A percentile compares a stretch with the other conserved stretches of the same genome.
Conservation (phyloP, 1,284 basidiomycete species). For the Ustilago trichophora region DNA sequence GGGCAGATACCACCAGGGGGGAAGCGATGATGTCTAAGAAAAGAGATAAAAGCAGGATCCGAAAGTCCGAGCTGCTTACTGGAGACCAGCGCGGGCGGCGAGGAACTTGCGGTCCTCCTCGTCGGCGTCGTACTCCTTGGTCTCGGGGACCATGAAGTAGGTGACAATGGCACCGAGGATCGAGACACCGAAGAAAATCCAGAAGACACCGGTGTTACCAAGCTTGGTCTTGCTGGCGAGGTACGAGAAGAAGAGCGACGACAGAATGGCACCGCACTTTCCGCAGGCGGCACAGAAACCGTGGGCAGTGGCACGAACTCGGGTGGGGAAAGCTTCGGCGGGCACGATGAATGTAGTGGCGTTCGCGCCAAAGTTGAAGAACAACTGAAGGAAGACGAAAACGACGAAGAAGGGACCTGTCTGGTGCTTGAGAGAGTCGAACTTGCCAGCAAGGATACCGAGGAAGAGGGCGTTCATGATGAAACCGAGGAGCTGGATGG, state of each 20-base stretch:
- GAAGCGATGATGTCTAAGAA: no score
- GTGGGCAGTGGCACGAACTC: constrained; percentile 70
- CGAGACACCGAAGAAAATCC: constrained; percentile 63
- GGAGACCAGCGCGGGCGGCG: constrained; percentile 43
- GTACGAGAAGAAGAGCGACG: constrained; percentile 65
- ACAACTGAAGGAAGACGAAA: constrained; percentile 74
- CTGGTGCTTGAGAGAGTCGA: constrained; percentile 56
- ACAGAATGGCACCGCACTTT: constrained; percentile 70
- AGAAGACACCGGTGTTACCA: constrained; percentile 55
- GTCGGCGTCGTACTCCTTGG: constrained; percentile 60
- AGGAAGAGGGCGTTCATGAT: constrained; percentile 63
- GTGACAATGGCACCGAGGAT: constrained; percentile 54
- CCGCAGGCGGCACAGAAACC: constrained; percentile 69
- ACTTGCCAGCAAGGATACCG: constrained; percentile 64
- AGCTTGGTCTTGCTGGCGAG: constrained; percentile 37
- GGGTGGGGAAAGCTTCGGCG: constrained; percentile 80
- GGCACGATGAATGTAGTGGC: constrained; percentile 83
- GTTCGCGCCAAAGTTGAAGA: constrained; percentile 74
- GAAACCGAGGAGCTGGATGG: constrained; percentile 66
- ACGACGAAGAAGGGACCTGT: constrained; percentile 78
- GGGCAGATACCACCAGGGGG: no score
- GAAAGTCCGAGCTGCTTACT: constrained; percentile 6
- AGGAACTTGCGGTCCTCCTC: constrained; percentile 59
- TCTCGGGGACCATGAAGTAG: constrained; percentile 55
- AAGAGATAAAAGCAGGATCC: neutral